A percentile compares a stretch with the other conserved stretches of the same genome.
phyloP scores from a whole-genome alignment of 176 grass and related monocot species.

The Thinopyrum elongatum region DNA sequence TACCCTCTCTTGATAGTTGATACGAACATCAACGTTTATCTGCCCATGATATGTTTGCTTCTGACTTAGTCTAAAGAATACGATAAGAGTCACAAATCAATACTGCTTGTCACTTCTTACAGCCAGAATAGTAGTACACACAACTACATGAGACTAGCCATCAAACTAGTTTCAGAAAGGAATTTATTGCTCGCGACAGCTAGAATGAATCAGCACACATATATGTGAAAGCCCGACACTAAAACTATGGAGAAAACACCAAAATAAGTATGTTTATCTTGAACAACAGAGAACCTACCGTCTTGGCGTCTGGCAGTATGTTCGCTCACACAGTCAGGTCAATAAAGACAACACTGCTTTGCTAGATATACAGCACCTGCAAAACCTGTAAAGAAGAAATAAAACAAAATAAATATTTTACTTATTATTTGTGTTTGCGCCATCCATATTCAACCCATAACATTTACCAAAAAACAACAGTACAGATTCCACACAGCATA shows the following conservation, averaged over 20 bases:
- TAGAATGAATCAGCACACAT: neutral
- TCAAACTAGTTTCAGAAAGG: neutral
- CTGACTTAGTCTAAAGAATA: neutral
- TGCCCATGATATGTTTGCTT: too few species aligned
- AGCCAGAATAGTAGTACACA: neutral
- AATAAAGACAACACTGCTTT: neutral
- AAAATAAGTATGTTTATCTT: neutral
- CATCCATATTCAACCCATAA: neutral
- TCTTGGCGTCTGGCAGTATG: neutral
- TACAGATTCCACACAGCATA: neutral
- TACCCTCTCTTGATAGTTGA: too few species aligned
- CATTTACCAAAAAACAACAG: neutral
- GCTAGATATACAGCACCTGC: neutral
- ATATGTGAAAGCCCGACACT: neutral
- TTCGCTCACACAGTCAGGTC: neutral
- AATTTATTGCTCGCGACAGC: neutral
- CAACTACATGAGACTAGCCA: neutral
- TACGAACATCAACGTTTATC: too few species aligned
- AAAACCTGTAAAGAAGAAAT: neutral
- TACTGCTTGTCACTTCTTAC: neutral
- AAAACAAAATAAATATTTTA: neutral
- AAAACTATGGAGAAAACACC: neutral
- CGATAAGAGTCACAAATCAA: neutral
- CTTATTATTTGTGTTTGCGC: neutral
- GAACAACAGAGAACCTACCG: neutral